These are phyloP conservation scores for Schizonepeta tenuifolia DNA, from an alignment of 257 asterid genomes.

Conservation along the genomic window DNA sequence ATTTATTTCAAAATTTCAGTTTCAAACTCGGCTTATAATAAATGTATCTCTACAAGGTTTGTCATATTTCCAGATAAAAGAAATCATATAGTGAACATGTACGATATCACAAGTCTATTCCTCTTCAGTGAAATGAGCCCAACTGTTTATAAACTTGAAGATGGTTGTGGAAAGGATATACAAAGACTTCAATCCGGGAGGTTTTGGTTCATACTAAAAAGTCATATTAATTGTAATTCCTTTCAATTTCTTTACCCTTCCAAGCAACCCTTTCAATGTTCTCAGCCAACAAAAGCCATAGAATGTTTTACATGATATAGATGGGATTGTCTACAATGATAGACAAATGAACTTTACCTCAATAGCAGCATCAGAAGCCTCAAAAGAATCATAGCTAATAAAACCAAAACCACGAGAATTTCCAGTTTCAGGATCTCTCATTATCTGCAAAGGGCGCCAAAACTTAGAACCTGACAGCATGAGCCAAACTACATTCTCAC, in stretches of 20 bases:
- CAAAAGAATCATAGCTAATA: constrained; percentile 96
- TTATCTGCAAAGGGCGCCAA: constrained; percentile 54
- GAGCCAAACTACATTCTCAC: constrained; percentile 7
- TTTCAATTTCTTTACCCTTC: neutral
- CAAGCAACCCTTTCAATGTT: constrained; percentile 4
- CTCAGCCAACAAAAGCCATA: neutral
- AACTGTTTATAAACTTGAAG: neutral
- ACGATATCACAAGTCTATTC: neutral
- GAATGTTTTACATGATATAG: neutral
- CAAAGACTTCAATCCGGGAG: neutral
- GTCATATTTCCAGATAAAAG: neutral
- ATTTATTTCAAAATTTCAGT: neutral
- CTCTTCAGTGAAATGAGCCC: neutral
- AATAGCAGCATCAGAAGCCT: constrained; percentile 98
- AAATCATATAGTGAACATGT: neutral
- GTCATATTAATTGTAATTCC: neutral
- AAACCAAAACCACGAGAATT: constrained; percentile 98
- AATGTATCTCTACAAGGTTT: neutral
- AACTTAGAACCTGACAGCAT: neutral
- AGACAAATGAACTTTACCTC: constrained; percentile 53
- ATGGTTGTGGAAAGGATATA: neutral
- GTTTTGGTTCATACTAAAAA: neutral
- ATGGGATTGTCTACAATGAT: neutral
- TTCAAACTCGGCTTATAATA: neutral
- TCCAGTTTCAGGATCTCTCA: constrained; percentile 98